Percentiles rank a stretch among this genome's conserved stretches.
Conservation (phyloP, 208 protist species). For the Crithidia mellificae region DNA sequence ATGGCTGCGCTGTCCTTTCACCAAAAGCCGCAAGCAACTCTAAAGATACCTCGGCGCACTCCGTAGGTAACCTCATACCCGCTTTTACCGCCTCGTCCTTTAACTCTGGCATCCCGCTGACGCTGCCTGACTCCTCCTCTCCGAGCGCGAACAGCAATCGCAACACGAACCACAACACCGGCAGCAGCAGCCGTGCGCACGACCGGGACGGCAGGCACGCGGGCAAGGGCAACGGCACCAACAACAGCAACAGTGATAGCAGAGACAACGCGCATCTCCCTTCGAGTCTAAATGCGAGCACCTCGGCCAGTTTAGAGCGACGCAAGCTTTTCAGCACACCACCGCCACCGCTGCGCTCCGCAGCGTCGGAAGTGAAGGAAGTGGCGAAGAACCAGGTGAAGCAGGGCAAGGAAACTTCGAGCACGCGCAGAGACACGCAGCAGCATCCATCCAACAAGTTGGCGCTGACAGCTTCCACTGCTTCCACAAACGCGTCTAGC, state of each 20-base stretch:
- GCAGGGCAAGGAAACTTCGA: neutral
- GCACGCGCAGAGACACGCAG: neutral
- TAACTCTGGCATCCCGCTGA: constrained; percentile 6
- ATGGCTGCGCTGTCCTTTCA: neutral
- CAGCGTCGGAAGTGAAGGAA: neutral
- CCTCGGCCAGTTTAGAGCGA: constrained; percentile 6
- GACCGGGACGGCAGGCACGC: neutral
- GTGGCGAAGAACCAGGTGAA: neutral
- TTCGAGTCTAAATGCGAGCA: neutral
- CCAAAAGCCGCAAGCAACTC: neutral
- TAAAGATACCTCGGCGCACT: neutral
- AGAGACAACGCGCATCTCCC: neutral
- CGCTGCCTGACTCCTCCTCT: constrained; percentile 5
- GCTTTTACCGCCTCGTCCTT: constrained; percentile 13
- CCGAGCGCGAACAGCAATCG: neutral
- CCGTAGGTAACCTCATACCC: neutral
- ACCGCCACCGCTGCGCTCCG: neutral
- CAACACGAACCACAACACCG: neutral
- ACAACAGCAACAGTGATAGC: no score
- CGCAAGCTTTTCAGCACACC: constrained; percentile 1
- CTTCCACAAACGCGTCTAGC: neutral
- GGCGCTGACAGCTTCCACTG: neutral
- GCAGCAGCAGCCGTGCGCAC: neutral
- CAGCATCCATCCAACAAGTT: neutral
- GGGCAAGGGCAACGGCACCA: no score